phyloP scores from a whole-genome alignment of 176 grass and related monocot species.

The Juncus effusus region DNA sequence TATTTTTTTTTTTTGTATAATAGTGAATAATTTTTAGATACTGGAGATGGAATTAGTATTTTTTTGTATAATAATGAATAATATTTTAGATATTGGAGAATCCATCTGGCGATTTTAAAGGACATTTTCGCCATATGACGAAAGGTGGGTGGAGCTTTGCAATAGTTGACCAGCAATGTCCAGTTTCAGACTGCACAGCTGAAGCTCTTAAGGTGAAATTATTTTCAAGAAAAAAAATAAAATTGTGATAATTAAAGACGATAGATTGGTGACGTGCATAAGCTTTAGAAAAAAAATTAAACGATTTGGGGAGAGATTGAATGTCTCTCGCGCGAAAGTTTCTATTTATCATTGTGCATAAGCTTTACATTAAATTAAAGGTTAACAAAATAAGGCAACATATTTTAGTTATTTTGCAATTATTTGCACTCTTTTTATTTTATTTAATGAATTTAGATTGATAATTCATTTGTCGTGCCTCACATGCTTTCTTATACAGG shows the following conservation, averaged over 20 bases:
- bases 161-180: slow-evolving; percentile 52
- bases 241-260: neutral
- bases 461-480: neutral
- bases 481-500: slow-evolving; percentile 31
- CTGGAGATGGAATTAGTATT: no score
- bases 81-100: slow-evolving; percentile 52
- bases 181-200: slow-evolving; percentile 69
- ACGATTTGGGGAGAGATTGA: neutral
- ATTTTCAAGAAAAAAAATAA: neutral
- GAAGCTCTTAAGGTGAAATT: slow-evolving; percentile 53
- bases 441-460: neutral
- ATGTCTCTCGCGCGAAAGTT: no score
- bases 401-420: no score
- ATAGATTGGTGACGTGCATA: neutral
- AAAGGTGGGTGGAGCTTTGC: slow-evolving; percentile 65
- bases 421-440: neutral
- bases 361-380: no score
- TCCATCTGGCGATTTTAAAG: slow-evolving; percentile 45
- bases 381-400: no score
- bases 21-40: no score
- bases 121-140: slow-evolving; percentile 46
- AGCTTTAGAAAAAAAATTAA: neutral
- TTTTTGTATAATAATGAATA: no score
- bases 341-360: no score
- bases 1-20: no score